A percentile compares a stretch with the other conserved stretches of the same genome.
These are phyloP conservation scores for Chlorophyllum brunneum DNA, from an alignment of 768 basidiomycete species.

Conservation along the genomic window DNA sequence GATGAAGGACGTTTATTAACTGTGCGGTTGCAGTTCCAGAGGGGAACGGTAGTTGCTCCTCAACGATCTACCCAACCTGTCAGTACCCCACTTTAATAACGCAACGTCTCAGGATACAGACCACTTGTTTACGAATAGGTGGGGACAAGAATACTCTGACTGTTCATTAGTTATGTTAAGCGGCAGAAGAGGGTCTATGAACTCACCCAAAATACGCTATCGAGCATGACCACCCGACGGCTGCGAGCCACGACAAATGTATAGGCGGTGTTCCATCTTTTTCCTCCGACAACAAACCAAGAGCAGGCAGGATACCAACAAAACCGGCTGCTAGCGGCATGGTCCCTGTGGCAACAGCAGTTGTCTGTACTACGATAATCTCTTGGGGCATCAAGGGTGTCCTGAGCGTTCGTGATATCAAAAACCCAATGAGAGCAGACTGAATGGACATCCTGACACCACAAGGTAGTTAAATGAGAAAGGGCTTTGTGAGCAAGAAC, in stretches of 20 bases:
- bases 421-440: conserved; percentile 88
- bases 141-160: conserved; percentile 91
- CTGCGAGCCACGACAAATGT: conserved; percentile 64
- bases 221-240: conserved; percentile 84
- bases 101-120: conserved; percentile 31
- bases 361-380: conserved; percentile 91
- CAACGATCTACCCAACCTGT: conserved; percentile 61
- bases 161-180: conserved; percentile 4
- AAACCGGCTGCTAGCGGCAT: conserved; percentile 87
- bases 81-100: neutral
- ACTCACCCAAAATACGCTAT: conserved; percentile 89
- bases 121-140: conserved; percentile 92
- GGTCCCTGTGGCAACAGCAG: conserved; percentile 89
- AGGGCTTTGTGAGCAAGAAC: neutral
- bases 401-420: conserved; percentile 72
- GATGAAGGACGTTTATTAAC: conserved; percentile 86
- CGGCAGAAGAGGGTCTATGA: neutral
- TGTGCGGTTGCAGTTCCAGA: conserved; percentile 97
- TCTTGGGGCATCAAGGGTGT: conserved; percentile 83
- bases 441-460: conserved; percentile 86
- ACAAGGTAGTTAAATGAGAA: neutral
- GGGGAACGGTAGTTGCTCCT: conserved; percentile 92
- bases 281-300: conserved; percentile 69
- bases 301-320: conserved; percentile 90
- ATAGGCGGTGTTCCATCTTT: conserved; percentile 78